Evolutionary conservation across 2,329 filamentous ascomycete species (phyloP), one percentile per base, ranked within the genome.

Genomic region (Xylariales sp.): DNA sequence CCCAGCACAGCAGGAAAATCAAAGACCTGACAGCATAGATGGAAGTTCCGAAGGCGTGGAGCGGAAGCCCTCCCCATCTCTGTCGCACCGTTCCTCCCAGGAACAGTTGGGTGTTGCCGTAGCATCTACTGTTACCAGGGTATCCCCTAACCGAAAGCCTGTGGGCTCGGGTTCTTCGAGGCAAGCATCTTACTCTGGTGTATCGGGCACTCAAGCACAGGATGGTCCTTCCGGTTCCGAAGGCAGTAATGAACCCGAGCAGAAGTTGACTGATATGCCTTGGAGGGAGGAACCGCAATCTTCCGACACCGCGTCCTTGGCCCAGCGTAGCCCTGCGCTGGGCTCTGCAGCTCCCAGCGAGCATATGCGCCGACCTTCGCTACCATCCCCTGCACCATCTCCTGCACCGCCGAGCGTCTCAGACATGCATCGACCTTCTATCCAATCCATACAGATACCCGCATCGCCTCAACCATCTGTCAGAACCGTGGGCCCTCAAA

Each of bases 111-210:
- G 40, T 14, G 33, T 38, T 8, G 39, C 40, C 8, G 47, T 40
- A 4, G 31, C 47, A 3, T 40, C 48, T 2, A 19, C 27, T 4
- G 36, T 39, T n/a, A 34, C 44, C 21, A 51, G 50, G 1, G 32
- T 31, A 5, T 45, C 54, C 2, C 56, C 55, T 6, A 53, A 42
- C 15, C 50, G 56, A 25, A 59, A 59, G 29, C 56, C 56, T 4
- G 54, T 59, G 12, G 55, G 51, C 4, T 57, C 55, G 7, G 50
- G 48, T 12, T 37, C 42, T 20, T 34, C 45, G 5, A 52, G 40
- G 33, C 47, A 38, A 27, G 50, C 29, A 7, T 50, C 46, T 15
- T 45, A 47, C 32, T 37, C 41, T 16, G 13, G 46, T 49, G 1
- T 42, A 42, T 4, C 35, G 10, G 19, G 21, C 29, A 18, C 24